A percentile compares a stretch with the other conserved stretches of the same genome.
Evolutionary conservation across 2,329 filamentous ascomycete genomes (phyloP).

Genomic region (Sporothrix sp.): DNA sequence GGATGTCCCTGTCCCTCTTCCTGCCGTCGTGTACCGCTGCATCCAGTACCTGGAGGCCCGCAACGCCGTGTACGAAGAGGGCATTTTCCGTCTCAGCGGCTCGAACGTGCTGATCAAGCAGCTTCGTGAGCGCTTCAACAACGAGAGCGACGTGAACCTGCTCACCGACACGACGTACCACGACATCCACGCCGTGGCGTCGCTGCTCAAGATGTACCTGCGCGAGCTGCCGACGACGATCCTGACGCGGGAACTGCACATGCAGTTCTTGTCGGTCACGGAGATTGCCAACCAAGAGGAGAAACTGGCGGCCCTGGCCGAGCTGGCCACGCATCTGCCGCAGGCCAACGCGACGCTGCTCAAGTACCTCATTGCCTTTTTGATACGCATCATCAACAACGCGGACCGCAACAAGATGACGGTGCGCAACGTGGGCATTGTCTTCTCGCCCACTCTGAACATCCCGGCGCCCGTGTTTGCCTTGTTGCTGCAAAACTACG

Average conservation of each 20-base stretch:
- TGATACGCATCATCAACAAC: conserved; percentile 89
- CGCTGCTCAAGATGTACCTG: conserved; percentile 85
- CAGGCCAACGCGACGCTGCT: conserved; percentile 71
- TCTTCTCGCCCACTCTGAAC: conserved; percentile 94
- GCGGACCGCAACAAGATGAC: conserved; percentile 94
- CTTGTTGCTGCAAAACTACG: conserved; percentile 83
- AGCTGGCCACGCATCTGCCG: conserved; percentile 71
- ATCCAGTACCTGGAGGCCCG: conserved; percentile 85
- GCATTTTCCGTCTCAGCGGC: conserved; percentile 94
- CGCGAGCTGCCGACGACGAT: conserved; percentile 87
- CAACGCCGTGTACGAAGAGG: conserved; percentile 76
- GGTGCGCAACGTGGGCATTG: conserved; percentile 91
- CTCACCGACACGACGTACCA: conserved; percentile 75
- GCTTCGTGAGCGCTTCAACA: conserved; percentile 86
- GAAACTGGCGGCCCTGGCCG: conserved; percentile 67
- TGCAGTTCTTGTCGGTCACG: conserved; percentile 77
- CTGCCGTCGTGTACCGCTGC: conserved; percentile 89
- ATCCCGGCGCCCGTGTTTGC: conserved; percentile 93
- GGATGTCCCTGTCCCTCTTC: conserved; percentile 65
- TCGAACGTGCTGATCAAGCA: conserved; percentile 90
- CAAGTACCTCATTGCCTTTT: conserved; percentile 74
- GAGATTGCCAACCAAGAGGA: conserved; percentile 66
- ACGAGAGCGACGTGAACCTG: conserved; percentile 82
- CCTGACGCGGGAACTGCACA: conserved; percentile 78
- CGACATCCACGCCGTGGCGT: conserved; percentile 93